Percentiles rank a stretch among this genome's conserved stretches.
Conservation (phyloP, 495 filamentous ascomycete species). For the Rostrohypoxylon terebratum region DNA sequence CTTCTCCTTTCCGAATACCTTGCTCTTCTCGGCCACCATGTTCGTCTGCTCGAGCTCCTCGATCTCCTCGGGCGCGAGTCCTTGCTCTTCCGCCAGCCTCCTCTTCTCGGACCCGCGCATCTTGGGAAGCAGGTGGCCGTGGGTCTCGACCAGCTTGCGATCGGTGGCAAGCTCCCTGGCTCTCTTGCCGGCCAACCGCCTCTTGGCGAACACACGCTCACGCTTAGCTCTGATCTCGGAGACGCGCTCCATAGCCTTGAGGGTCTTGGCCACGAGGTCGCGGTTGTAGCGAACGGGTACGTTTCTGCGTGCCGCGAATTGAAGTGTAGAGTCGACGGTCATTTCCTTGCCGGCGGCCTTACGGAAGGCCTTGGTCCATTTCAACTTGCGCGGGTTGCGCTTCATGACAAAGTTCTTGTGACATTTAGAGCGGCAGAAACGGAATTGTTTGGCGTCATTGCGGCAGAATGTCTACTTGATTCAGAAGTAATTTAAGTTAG, state of each 20-base stretch:
- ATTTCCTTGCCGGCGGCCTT: constrained; percentile 65
- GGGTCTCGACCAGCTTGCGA: constrained; percentile 87
- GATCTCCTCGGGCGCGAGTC: constrained; percentile 60
- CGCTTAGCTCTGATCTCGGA: constrained; percentile 84
- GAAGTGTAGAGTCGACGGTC: constrained; percentile 91
- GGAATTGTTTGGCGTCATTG: constrained; percentile 47
- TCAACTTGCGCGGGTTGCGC: constrained; percentile 80
- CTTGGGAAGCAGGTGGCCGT: constrained; percentile 85
- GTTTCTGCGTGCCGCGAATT: constrained; percentile 92
- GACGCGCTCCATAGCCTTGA: constrained; percentile 92
- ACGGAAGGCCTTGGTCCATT: constrained; percentile 73
- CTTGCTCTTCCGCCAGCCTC: constrained; percentile 59
- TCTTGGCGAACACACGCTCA: constrained; percentile 92
- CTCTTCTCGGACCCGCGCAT: constrained; percentile 68
- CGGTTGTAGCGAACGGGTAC: constrained; percentile 95
- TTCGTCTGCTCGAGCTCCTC: constrained; percentile 64
- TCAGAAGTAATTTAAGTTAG: not conserved
- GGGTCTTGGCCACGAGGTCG: constrained; percentile 84
- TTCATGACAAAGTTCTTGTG: constrained; percentile 99
- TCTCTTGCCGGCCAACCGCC: constrained; percentile 89
- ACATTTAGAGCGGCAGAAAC: constrained; percentile 75
- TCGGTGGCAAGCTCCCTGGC: constrained; percentile 80
- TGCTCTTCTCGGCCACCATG: constrained; percentile 56
- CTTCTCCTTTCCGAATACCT: constrained; percentile 70
- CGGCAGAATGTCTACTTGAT: constrained; percentile 61